Evolutionary conservation across 106 monocot species (phyloP).

Genomic region (Phalaenopsis aphrodite): DNA sequence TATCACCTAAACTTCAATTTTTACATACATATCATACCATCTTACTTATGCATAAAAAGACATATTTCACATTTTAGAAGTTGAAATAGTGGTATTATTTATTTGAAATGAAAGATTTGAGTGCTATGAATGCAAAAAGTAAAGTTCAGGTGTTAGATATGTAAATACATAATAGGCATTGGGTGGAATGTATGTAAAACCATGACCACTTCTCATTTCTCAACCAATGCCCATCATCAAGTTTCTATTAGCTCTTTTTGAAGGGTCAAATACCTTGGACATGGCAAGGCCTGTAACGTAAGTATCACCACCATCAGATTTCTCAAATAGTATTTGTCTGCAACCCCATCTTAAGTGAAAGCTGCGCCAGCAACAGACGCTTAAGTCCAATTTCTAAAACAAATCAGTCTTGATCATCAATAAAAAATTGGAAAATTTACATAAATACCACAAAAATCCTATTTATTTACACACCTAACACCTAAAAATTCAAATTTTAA

Average conservation of each 20-base stretch:
- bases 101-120: too few species aligned
- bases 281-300: constrained; percentile 77
- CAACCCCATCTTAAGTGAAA: constrained; percentile 98
- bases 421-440: not conserved
- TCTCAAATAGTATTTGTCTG: constrained; percentile 75
- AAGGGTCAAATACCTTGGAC: constrained; percentile 57
- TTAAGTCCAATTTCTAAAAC: constrained; percentile 2
- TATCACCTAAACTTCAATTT: too few species aligned
- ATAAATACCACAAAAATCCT: too few species aligned
- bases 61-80: too few species aligned
- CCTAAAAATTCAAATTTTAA: too few species aligned
- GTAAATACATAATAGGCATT: too few species aligned
- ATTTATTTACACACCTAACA: too few species aligned
- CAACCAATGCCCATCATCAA: not conserved
- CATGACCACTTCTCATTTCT: not conserved
- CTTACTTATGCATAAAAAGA: too few species aligned
- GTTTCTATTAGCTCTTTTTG: not conserved
- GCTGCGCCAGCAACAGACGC: constrained; percentile 26
- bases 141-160: too few species aligned
- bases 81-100: too few species aligned
- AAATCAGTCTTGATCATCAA: not conserved
- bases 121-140: too few species aligned
- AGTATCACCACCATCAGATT: constrained; percentile 45
- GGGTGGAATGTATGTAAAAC: not conserved
- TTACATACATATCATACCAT: too few species aligned